Percentiles rank a stretch among this genome's conserved stretches.
These are phyloP conservation scores for Parastagonospora avenae DNA, from an alignment of 2,329 filamentous ascomycete genomes.

Conservation along the genomic window DNA sequence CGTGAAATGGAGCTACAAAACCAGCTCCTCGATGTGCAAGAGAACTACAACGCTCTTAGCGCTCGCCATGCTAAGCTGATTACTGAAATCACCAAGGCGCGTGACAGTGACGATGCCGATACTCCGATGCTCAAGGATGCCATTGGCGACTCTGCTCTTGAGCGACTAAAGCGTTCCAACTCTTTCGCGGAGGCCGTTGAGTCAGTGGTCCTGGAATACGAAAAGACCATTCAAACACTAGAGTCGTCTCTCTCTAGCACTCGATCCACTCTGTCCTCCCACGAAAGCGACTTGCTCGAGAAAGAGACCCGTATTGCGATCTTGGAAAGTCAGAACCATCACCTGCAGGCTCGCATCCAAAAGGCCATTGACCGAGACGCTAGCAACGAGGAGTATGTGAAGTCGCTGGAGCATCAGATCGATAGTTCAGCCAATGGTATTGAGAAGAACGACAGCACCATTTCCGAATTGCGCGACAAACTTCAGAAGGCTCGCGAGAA, in stretches of 20 bases:
- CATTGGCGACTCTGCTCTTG: conserved; percentile 77
- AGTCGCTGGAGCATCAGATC: conserved; percentile 87
- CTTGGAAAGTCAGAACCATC: conserved; percentile 86
- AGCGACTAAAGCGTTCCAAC: conserved; percentile 90
- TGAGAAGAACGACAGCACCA: conserved; percentile 86
- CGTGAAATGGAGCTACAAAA: conserved; percentile 91
- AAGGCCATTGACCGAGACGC: conserved; percentile 91
- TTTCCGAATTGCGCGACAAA: conserved; percentile 88
- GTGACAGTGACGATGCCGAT: conserved; percentile 66
- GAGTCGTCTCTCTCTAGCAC: conserved; percentile 92
- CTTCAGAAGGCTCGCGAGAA: conserved; percentile 86
- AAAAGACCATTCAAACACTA: conserved; percentile 94
- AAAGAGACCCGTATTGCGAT: conserved; percentile 94
- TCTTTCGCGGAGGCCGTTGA: conserved; percentile 96
- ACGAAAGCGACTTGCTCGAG: conserved; percentile 86
- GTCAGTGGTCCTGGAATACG: conserved; percentile 94
- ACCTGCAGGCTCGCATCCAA: conserved; percentile 87
- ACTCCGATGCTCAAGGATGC: conserved; percentile 66
- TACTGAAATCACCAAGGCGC: conserved; percentile 85
- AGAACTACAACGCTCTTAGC: conserved; percentile 91
- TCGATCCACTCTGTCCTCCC: conserved; percentile 77
- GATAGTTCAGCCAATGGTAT: conserved; percentile 90
- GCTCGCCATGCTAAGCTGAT: conserved; percentile 95
- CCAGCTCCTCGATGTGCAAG: conserved; percentile 87
- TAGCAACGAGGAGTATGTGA: conserved; percentile 90